Evolutionary conservation across 2,329 filamentous ascomycete genomes (phyloP).

Genomic region (Aphanoascus verrucosus): DNA sequence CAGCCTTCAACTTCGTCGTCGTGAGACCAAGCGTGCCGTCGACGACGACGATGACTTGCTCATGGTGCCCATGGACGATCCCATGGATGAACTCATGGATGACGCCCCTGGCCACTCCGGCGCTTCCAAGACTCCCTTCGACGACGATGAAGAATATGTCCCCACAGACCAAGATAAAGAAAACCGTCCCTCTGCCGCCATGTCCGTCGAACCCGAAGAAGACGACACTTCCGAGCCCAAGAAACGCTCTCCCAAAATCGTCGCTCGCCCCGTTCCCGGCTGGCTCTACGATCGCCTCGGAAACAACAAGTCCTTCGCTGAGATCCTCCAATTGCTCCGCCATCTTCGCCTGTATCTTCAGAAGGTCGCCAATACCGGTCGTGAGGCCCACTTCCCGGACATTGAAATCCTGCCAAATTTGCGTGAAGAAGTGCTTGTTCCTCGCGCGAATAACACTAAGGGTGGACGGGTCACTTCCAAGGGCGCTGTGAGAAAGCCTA

Average conservation of each 20-base stretch:
- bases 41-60: not conserved
- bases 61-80: not conserved
- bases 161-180: not conserved
- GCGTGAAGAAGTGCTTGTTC: conserved; percentile 7
- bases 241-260: conserved; percentile 21
- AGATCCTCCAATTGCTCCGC: conserved; percentile 23
- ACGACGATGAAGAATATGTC: not conserved
- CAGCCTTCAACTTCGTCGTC: conserved; percentile 53
- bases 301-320: conserved; percentile 21
- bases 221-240: conserved; percentile 3
- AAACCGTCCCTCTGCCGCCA: not conserved
- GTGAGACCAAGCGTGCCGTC: conserved; percentile 35
- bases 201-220: not conserved
- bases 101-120: not conserved
- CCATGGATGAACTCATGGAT: no score
- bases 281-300: conserved; percentile 25
- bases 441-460: not conserved
- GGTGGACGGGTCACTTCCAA: not conserved
- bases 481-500: conserved; percentile 1
- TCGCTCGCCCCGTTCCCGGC: conserved; percentile 24
- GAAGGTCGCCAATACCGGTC: conserved; percentile 10
- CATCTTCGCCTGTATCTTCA: conserved; percentile 20
- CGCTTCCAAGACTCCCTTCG: not conserved
- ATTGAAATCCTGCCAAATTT: conserved; percentile 33
- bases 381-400: conserved; percentile 27